These are phyloP conservation scores for Backusella psychrophila DNA, from an alignment of 192 early-diverging fungal species.

Conservation along the genomic window DNA sequence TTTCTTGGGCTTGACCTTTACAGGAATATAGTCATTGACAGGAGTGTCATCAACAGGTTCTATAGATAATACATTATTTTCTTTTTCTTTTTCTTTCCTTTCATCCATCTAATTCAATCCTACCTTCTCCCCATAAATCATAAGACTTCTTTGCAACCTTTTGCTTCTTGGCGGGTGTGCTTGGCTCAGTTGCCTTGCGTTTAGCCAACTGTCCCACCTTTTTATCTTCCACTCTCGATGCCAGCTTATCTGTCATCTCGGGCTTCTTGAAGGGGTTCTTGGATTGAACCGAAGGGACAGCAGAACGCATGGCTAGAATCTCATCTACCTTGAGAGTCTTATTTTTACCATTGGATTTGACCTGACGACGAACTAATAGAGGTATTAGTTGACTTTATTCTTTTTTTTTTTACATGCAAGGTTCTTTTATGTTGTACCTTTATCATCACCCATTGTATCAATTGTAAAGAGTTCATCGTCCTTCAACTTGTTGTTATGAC, in stretches of 20 bases:
- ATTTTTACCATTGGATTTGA: conserved; percentile 5
- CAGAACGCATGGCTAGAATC: conserved; percentile 75
- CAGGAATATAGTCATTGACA: background rate
- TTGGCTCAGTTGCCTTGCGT: conserved; percentile 30
- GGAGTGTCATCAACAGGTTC: background rate
- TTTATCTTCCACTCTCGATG: conserved; percentile 40
- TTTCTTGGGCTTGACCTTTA: conserved; percentile 25
- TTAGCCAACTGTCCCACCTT: conserved; percentile 45
- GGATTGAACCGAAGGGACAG: conserved; percentile 49
- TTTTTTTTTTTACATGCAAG: background rate
- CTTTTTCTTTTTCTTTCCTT: too few species aligned
- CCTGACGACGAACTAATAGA: background rate
- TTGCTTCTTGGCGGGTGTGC: conserved; percentile 23
- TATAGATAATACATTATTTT: background rate
- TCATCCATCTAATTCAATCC: background rate
- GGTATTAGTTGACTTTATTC: background rate
- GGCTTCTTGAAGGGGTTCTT: background rate
- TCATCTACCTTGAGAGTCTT: conserved; percentile 77
- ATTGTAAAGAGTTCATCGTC: conserved; percentile 66
- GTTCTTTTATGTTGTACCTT: conserved; percentile 30
- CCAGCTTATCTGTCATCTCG: background rate
- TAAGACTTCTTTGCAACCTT: conserved; percentile 35
- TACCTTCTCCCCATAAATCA: conserved; percentile 62
- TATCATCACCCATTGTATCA: conserved; percentile 64
- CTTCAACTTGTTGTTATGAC: conserved; percentile 13